Evolutionary conservation across 108 stramenopile species (phyloP), one percentile per base, ranked within the genome.

Genomic region (Heterococcus sp.): DNA sequence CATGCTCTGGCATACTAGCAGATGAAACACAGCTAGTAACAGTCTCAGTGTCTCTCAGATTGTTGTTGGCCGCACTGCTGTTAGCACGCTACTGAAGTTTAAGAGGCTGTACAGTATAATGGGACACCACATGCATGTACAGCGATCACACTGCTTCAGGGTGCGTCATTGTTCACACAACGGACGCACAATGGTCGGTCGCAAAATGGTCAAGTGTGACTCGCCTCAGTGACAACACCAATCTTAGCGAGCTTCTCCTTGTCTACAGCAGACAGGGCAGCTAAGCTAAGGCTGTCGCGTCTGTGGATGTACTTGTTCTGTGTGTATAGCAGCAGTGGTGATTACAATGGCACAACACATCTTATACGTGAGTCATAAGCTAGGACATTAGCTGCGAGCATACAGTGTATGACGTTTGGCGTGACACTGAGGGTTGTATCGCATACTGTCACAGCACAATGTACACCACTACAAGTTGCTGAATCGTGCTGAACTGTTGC

Each of bases 161-260:
- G 58, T 63, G 26, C 21, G 26, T 26, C 21, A 21, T 26, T 26
- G 26, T 21, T 63, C 21, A 21, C 26, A 21, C 58, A 63, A 63
- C 58, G 26, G 26, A 26, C 21, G 21, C 26, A 21, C 21, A 63
- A 26, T 26, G 58, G 21, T 21, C 58, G 26, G 26, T 63, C 21
- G 26, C 21, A 63, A 21, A 63, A 63, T 21, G 58, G 58, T 21
- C 26, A 21, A 63, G 58, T 21, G 30, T 1, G 26, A n/a, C 76
- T 29, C 11, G n/a, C n/a, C n/a, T n/a, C n/a, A n/a, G n/a, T n/a
- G n/a, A n/a, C n/a, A n/a, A n/a, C n/a, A 71, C 76, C 76, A 64
- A 76, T 76, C 68, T 76, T 76, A 8, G 76, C 76, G 67, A 76
- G 76, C 69, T 76, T 76, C 69, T 76, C 76, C 38, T 69, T 76